Base-by-base conservation (phyloP, 116 monocot species). In the Phalaenopsis hybrid region DNA sequence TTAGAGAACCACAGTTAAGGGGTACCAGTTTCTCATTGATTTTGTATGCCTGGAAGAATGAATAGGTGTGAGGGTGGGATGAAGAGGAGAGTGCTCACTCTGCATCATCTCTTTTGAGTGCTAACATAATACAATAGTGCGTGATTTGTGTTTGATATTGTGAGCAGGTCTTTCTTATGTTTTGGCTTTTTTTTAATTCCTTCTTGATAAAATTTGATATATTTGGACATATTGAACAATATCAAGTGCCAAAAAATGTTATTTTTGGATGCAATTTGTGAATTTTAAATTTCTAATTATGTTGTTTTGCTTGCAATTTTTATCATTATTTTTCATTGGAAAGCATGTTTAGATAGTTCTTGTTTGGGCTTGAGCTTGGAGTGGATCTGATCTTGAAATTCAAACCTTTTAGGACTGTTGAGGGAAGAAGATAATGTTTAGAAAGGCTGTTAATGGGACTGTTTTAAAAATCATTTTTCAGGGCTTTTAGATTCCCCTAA, bases 41-140 rank as follows among this genome's bases (percentile, higher is more conserved):
- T 81, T 80, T 90, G 70, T 82, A 88, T 84, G 90, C 90, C 9
- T 90, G 90, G 85, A 90, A 88, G 82, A 83, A 85, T 80, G 87
- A 88, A 52, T 90, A 86, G 81, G 78, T 81, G 57, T 61, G 52
- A 80, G 79, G 50, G 74, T 78, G 67, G 13, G 20, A 13, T 34
- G 65, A 76, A 83, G 58, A 63, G 65, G 78, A 83, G 58, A 51
- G 73, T 31, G 58, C 45, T 50, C 45, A 41, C 65, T 75, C 65
- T 76, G 58, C 72, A 43, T 31, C 25, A 69, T 74, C 81, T 85
- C 65, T 77, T 78, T 85, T 74, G 85, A 81, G 85, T 88, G 79
- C 86, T 88, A 88, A 86, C 86, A 79, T 37, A 61, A 88, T 79
- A 76, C 52, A 59, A 57, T 76, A 57, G 31, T 58, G 78, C 21